These are phyloP conservation scores for Bonnemaisonia californica DNA, from an alignment of 31 red algal genomes.

Conservation along the genomic window DNA sequence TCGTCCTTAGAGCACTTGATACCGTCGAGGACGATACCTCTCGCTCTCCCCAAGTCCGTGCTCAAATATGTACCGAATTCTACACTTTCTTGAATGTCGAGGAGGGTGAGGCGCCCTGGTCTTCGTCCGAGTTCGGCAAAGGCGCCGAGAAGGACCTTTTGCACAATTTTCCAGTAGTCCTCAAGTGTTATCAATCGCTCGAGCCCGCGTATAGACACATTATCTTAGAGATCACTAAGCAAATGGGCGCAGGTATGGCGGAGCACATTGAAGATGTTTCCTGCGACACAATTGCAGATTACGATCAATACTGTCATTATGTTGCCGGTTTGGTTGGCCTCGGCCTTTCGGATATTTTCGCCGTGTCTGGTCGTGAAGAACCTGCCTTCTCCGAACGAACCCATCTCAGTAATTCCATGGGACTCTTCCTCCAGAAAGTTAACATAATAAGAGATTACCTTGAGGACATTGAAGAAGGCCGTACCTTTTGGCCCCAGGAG, in stretches of 20 bases:
- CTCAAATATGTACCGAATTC: constrained; percentile 62
- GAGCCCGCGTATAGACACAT: constrained; percentile 62
- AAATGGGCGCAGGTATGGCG: constrained; percentile 96
- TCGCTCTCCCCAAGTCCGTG: constrained; percentile 40
- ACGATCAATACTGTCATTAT: constrained; percentile 96
- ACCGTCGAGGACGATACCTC: constrained; percentile 96
- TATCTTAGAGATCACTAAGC: constrained; percentile 84
- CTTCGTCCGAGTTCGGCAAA: constrained; percentile 66
- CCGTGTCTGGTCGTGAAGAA: constrained; percentile 58
- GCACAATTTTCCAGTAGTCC: constrained; percentile 66
- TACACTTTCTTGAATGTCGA: constrained; percentile 34
- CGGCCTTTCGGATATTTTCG: constrained; percentile 92
- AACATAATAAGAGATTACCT: constrained; percentile 97
- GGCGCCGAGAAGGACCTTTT: constrained; percentile 78
- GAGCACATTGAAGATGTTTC: constrained; percentile 83
- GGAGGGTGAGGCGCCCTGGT: constrained; percentile 46
- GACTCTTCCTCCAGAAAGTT: constrained; percentile 95
- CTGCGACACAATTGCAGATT: constrained; percentile 78
- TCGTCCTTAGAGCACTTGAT: constrained; percentile 94
- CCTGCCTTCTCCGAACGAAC: constrained; percentile 44
- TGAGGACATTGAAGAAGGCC: constrained; percentile 88
- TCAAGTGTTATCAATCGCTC: constrained; percentile 78
- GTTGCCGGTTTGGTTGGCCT: constrained; percentile 93
- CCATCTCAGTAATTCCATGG: constrained; percentile 91
- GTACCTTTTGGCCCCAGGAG: constrained; percentile 97